A percentile compares a stretch with the other conserved stretches of the same genome.
Evolutionary conservation across 2,329 filamentous ascomycete species (phyloP).

Genomic region (Leptographium wingfieldii): DNA sequence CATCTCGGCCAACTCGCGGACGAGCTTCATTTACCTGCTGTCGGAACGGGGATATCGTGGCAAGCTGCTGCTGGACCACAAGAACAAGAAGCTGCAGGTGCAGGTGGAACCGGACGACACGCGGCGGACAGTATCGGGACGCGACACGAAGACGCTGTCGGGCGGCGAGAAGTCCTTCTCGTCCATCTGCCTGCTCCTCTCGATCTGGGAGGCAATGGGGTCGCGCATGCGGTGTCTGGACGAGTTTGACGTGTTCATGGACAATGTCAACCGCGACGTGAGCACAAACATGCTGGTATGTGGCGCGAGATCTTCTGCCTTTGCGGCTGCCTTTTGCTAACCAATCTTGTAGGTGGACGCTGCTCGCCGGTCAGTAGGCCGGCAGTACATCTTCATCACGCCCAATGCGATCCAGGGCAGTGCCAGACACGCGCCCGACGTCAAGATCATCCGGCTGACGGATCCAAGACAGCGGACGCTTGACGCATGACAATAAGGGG

Average conservation of each 20-base stretch:
- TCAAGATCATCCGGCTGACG: constrained; percentile 62
- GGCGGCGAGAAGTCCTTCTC: constrained; percentile 98
- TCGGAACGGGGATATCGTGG: constrained; percentile 84
- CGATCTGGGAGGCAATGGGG: constrained; percentile 97
- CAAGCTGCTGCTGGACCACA: constrained; percentile 66
- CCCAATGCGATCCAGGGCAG: constrained; percentile 67
- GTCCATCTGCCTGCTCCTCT: constrained; percentile 82
- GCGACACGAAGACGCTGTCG: constrained; percentile 76
- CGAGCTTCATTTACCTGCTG: constrained; percentile 78
- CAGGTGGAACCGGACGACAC: constrained; percentile 62
- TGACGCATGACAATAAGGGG: neutral
- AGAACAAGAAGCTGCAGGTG: constrained; percentile 60
- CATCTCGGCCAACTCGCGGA: constrained; percentile 76
- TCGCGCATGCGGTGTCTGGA: constrained; percentile 89
- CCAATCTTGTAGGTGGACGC: constrained; percentile 51
- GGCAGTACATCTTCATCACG: constrained; percentile 93
- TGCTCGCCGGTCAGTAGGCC: constrained; percentile 72
- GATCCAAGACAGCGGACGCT: constrained; percentile 46
- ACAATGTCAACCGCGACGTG: constrained; percentile 85
- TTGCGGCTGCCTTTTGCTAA: constrained; percentile 10
- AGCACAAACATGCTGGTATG: constrained; percentile 87
- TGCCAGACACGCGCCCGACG: constrained; percentile 49
- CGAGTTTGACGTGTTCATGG: constrained; percentile 99
- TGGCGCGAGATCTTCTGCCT: neutral
- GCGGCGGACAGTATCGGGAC: constrained; percentile 53